Evolutionary conservation across 768 basidiomycete species (phyloP), one percentile per base, ranked within the genome.

Genomic region (Phanerodontia chrysosporium): DNA sequence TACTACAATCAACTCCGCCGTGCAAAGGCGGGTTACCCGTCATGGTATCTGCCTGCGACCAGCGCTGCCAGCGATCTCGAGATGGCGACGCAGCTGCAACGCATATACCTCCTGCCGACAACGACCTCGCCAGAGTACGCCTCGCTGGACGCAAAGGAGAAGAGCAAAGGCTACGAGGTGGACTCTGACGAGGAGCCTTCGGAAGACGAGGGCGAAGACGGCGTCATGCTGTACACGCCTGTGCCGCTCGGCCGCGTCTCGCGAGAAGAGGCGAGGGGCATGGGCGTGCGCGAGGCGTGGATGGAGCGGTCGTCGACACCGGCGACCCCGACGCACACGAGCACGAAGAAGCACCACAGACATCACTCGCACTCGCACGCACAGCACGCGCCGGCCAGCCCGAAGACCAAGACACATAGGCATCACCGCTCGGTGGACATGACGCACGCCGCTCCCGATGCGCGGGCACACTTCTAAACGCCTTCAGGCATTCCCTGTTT

Each of bases 241-340:
- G 79, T 91, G 0, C 80, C 85, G 0, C 69, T 86, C 42, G 76
- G 72, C 59, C 76, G 80, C 13, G 72, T 90, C 10, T 79, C 88
- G 9, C 75, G 78, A 35, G 73, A 81, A 51, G 72, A 82, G 22
- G 83, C 81, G 1, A 70, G 75, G 21, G 75, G 78, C 35, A 64
- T 85, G 45, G 75, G 82, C 21, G 78, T 80, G 28, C 82, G 76
- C 53, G 87, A 89, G 65, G 87, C 84, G 10, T 90, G 89, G 89
- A 75, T 91, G 22, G 24, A 24, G n/a, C 4, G 13, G 18, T 21
- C 46, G 58, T 66, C 74, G 18, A 51, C 62, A 28, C 42, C 55
- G 12, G 52, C 64, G 29, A 32, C 48, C 9, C 42, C 48, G 39
- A 51, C 48, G n/a, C 56, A 46, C 3, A 1, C 52, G 32, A 36